Evolutionary conservation across 169 alveolate species (phyloP), one percentile per base, ranked within the genome.

Genomic region (Cryptosporidium sp.): DNA sequence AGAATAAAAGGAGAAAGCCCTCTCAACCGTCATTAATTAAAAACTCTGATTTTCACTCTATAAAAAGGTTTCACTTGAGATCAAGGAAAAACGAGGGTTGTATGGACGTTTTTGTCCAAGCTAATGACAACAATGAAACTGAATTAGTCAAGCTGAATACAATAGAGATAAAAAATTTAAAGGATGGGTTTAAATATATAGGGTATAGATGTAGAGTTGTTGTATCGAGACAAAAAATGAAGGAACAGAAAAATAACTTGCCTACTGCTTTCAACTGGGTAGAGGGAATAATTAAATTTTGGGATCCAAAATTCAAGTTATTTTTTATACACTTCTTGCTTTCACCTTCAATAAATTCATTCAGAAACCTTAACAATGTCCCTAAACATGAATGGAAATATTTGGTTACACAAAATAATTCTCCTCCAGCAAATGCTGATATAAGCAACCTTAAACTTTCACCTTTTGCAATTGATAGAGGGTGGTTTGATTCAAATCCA

Each of bases 391-490:
- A 65, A 62, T 80, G 89, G 89, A 80, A 80, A 48, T 67, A 80
- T 16, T 43, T 80, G 39, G 68, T 41, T 58, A 80, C 89, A 26
- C 75, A 59, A 48, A 39, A 61, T n/a, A 80, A 80, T 65, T 37
- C 80, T 29, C 75, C 75, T 10, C 80, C 89, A 26, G 89, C 89
- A 16, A 33, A 23, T 9, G 18, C 75, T 14, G n/a, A 35, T 6
- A 14, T 43, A 33, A 35, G 59, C 41, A 43, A 80, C 9, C 70
- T 80, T 39, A 33, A n/a, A 80, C 59, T 80, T 29, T 80, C 89
- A 23, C 89, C 89, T n/a, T 80, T 45, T 80, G 73, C 89, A 59
- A 61, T 80, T n/a, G 89, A 80, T 67, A 80, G 89, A 65, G 89
- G 89, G 8, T 80, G 89, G 89, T 80, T 80, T 62, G 67, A 67